A percentile compares a stretch with the other conserved stretches of the same genome.
Conservation (phyloP, 306 rosid species). For the Trifolium subterraneum region DNA sequence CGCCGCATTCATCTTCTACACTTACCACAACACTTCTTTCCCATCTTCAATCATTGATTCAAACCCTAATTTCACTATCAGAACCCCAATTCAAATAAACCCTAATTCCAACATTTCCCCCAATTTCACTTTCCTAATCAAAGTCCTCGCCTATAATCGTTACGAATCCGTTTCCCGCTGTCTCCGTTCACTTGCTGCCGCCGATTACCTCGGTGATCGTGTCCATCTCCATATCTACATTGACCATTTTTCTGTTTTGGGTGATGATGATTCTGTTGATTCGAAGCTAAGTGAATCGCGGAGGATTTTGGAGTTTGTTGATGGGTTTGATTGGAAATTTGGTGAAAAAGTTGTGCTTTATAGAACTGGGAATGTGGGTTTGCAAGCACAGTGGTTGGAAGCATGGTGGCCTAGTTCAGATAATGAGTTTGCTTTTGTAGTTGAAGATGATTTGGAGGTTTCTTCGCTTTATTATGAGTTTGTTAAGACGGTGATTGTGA, state of each 20-base stretch:
- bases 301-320: slow-evolving; percentile 67
- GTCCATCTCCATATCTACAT: slow-evolving; percentile 77
- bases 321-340: slow-evolving; percentile 73
- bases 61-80: slow-evolving; percentile 52
- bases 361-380: slow-evolving; percentile 76
- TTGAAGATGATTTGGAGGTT: slow-evolving; percentile 93
- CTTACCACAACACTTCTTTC: slow-evolving; percentile 59
- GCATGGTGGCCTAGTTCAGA: slow-evolving; percentile 96
- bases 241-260: slow-evolving; percentile 53
- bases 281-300: slow-evolving; percentile 57
- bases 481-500: slow-evolving; percentile 64
- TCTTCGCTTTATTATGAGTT: slow-evolving; percentile 85
- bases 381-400: slow-evolving; percentile 99
- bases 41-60: slow-evolving; percentile 50
- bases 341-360: slow-evolving; percentile 82
- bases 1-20: slow-evolving; percentile 56
- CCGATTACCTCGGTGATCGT: slow-evolving; percentile 81
- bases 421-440: slow-evolving; percentile 78
- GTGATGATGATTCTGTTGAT: slow-evolving; percentile 28
- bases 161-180: slow-evolving; percentile 78
- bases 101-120: slow-evolving; percentile 16
- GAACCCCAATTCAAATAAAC: slow-evolving; percentile 27
- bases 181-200: slow-evolving; percentile 81
- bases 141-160: slow-evolving; percentile 82
- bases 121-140: slow-evolving; percentile 66